Evolutionary conservation across 2,329 filamentous ascomycete species (phyloP).

Genomic region (Phoma sp.): DNA sequence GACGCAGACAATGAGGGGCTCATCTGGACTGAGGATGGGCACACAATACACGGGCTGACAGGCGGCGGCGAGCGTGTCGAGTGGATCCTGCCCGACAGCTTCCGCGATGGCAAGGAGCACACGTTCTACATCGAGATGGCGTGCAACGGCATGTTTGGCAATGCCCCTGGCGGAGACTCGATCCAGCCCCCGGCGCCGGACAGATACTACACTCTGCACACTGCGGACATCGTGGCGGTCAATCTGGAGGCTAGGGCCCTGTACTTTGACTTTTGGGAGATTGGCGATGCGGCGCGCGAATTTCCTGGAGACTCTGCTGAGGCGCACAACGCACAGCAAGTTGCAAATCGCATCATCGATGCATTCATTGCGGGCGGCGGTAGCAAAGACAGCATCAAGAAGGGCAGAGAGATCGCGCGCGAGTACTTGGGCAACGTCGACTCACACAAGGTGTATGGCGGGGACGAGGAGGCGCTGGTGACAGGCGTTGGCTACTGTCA

Average conservation of each 20-base stretch:
- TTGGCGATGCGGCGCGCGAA: constrained; percentile 87
- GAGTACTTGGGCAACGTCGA: constrained; percentile 84
- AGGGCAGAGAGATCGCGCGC: constrained; percentile 81
- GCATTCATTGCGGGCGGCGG: constrained; percentile 80
- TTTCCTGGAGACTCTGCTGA: constrained; percentile 89
- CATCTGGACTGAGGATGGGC: constrained; percentile 89
- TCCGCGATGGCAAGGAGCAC: constrained; percentile 84
- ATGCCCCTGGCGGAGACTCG: constrained; percentile 79
- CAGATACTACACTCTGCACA: constrained; percentile 75
- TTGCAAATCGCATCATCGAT: constrained; percentile 89
- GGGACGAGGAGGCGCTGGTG: constrained; percentile 75
- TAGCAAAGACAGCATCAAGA: constrained; percentile 73
- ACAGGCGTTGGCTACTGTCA: constrained; percentile 95
- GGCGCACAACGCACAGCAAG: constrained; percentile 81
- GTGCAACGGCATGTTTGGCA: constrained; percentile 98
- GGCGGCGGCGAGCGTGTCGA: constrained; percentile 87
- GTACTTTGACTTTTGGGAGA: constrained; percentile 94
- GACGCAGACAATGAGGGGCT: constrained; percentile 94
- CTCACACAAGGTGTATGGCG: constrained; percentile 82
- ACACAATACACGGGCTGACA: constrained; percentile 88
- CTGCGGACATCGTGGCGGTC: constrained; percentile 86
- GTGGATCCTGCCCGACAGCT: constrained; percentile 85
- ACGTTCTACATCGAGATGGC: constrained; percentile 97
- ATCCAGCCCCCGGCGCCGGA: constrained; percentile 91
- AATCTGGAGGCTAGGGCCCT: constrained; percentile 84